Evolutionary conservation across 83 land plant genomes (phyloP).

Genomic region (Picea abies): DNA sequence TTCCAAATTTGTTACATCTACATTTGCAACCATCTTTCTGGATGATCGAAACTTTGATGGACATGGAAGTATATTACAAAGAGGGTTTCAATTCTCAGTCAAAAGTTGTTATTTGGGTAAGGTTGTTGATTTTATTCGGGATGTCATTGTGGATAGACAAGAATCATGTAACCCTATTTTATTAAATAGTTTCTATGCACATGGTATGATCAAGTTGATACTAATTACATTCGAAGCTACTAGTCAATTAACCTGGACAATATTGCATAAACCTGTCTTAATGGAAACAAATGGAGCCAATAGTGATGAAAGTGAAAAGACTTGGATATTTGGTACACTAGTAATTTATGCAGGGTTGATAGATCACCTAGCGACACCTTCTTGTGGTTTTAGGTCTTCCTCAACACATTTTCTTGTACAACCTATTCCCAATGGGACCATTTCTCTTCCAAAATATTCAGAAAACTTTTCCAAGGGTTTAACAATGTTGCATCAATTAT

Average conservation of each 20-base stretch:
- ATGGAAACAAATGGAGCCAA: conserved; percentile 86
- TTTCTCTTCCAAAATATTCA: conserved; percentile 78
- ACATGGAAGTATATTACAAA: too few relatives aligned
- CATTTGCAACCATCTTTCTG: too few relatives aligned
- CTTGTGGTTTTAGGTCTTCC: conserved; percentile 67
- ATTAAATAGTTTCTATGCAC: conserved; percentile 78
- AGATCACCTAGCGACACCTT: conserved; percentile 93
- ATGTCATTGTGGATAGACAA: conserved; percentile 76
- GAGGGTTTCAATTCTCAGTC: too few relatives aligned
- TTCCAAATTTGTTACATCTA: too few relatives aligned
- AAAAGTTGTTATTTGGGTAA: too few relatives aligned
- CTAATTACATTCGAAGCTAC: conserved; percentile 93
- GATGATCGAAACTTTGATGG: too few relatives aligned
- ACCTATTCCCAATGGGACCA: conserved; percentile 61
- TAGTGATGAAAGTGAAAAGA: conserved; percentile 48
- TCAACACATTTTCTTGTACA: conserved; percentile 84
- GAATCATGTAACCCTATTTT: conserved; percentile 87
- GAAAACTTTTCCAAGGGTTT: conserved; percentile 92
- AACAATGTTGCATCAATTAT: conserved; percentile 90
- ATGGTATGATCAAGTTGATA: conserved; percentile 77
- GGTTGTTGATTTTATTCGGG: conserved; percentile 80
- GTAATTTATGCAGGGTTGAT: conserved; percentile 77
- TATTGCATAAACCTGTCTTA: conserved; percentile 67
- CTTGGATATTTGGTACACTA: conserved; percentile 91
- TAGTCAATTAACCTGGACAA: conserved; percentile 82